phyloP scores from a whole-genome alignment of 805 yeast genomes.

The Metschnikowia henanensis region DNA sequence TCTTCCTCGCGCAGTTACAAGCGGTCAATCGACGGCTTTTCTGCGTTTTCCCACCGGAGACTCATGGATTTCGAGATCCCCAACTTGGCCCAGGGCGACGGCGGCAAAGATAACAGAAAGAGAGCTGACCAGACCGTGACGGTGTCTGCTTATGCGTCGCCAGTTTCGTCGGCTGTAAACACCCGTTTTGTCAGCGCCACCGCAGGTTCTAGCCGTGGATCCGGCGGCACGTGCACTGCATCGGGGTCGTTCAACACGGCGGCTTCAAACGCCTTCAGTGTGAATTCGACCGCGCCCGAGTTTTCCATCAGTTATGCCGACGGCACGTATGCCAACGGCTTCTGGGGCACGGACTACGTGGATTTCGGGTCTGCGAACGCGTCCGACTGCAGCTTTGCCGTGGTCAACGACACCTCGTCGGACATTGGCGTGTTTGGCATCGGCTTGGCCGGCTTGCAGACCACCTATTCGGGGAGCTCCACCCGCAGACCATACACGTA shows the following conservation, averaged over 20 bases:
- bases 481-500: constrained; percentile 37
- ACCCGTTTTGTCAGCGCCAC: background rate
- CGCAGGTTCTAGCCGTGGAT: background rate
- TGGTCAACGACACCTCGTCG: constrained; percentile 66
- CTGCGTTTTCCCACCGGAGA: constrained; percentile 3
- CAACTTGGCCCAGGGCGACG: background rate
- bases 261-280: constrained; percentile 37
- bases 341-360: constrained; percentile 64
- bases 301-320: constrained; percentile 52
- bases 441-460: constrained; percentile 69
- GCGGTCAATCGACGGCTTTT: background rate
- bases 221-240: constrained; percentile 36
- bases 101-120: background rate
- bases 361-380: constrained; percentile 49
- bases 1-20: background rate
- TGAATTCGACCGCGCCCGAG: constrained; percentile 39
- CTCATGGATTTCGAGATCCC: constrained; percentile 3
- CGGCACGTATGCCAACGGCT: constrained; percentile 46
- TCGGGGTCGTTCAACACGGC: constrained; percentile 50
- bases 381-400: constrained; percentile 62
- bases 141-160: background rate
- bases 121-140: background rate
- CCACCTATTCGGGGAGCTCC: constrained; percentile 38
- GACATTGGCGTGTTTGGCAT: constrained; percentile 72
- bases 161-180: background rate